Percentiles rank a stretch among this genome's conserved stretches.
Evolutionary conservation across 306 rosid genomes (phyloP).

Genomic region (Crotalaria pallida): DNA sequence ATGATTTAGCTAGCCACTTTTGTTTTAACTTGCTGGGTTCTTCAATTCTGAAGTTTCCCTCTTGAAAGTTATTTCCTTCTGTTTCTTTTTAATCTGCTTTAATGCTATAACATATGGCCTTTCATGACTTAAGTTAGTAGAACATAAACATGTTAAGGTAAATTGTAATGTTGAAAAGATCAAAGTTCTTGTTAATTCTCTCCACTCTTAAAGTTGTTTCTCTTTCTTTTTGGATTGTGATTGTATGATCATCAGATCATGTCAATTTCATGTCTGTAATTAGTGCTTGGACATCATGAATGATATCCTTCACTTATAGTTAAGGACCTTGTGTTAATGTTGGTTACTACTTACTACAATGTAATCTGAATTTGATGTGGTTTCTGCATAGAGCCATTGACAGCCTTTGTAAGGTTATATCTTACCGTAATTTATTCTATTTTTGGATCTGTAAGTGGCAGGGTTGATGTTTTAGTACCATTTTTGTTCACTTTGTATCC

Average conservation of each 20-base stretch:
- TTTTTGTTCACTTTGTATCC: background rate
- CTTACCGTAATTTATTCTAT: background rate
- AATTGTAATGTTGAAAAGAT: background rate
- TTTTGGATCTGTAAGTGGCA: background rate
- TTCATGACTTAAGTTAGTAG: background rate
- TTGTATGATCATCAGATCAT: background rate
- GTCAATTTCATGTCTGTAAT: background rate
- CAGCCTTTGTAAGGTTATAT: slow-evolving; percentile 2
- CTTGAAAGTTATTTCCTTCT: background rate
- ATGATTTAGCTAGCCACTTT: background rate
- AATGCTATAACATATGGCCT: background rate
- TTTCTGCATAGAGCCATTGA: background rate
- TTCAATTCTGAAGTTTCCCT: background rate
- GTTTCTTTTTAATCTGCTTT: background rate
- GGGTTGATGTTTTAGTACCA: background rate
- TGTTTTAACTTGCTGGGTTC: background rate
- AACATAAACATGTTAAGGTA: background rate
- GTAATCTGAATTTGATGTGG: background rate
- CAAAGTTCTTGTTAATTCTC: background rate
- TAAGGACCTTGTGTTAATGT: background rate
- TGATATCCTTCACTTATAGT: background rate
- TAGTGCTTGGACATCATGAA: background rate
- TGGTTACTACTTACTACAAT: background rate
- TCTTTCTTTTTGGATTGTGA: background rate
- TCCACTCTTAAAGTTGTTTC: background rate